Percentiles rank a stretch among this genome's conserved stretches.
These are phyloP conservation scores for Dalbergia oliveri DNA, from an alignment of 306 rosid species.

Conservation along the genomic window DNA sequence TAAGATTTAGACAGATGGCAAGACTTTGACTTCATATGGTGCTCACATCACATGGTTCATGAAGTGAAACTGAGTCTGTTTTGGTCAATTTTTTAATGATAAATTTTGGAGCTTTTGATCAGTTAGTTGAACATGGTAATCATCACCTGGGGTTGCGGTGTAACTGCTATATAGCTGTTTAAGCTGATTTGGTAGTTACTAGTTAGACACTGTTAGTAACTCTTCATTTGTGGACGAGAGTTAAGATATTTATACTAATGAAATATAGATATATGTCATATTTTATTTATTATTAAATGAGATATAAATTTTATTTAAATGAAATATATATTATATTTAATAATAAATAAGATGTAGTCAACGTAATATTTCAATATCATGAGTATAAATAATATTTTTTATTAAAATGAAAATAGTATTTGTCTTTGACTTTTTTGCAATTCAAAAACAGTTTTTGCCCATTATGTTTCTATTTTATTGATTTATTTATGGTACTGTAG, in stretches of 20 bases:
- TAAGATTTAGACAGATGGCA: not conserved
- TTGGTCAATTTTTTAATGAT: constrained; percentile 4
- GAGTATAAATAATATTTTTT: too few species aligned
- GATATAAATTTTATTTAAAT: too few species aligned
- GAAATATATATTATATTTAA: too few species aligned
- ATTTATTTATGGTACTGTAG: too few species aligned
- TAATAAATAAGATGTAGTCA: too few species aligned
- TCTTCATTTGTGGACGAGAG: not conserved
- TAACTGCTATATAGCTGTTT: not conserved
- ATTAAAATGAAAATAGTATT: too few species aligned
- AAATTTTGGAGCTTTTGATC: not conserved
- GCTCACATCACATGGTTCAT: not conserved
- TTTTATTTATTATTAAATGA: too few species aligned
- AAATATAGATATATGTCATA: too few species aligned
- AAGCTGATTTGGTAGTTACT: not conserved
- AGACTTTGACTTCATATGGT: not conserved
- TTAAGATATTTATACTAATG: too few species aligned
- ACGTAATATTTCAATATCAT: too few species aligned
- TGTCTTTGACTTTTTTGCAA: too few species aligned
- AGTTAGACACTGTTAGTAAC: not conserved
- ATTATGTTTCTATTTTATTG: not conserved
- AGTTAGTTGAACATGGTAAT: not conserved
- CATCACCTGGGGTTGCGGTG: not conserved
- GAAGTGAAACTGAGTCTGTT: not conserved
- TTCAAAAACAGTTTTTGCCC: too few species aligned